Conservation (phyloP, 2,329 filamentous ascomycete genomes). For the Nigrospora osmanthi region DNA sequence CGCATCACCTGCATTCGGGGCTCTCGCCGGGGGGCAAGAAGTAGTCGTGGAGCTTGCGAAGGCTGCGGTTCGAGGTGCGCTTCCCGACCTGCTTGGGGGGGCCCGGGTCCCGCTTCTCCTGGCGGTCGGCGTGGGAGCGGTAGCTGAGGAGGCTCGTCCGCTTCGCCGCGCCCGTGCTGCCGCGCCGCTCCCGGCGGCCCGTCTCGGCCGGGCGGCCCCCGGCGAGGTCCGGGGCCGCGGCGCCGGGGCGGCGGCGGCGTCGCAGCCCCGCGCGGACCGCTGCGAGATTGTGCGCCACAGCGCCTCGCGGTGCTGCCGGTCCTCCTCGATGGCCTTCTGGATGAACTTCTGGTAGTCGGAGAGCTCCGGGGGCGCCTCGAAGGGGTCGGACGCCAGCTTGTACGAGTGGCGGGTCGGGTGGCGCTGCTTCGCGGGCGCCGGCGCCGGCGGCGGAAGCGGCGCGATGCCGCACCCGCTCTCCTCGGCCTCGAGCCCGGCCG, state of each 20-base stretch:
- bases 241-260: no score
- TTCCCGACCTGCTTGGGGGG: background rate
- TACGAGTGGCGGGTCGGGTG: slow-evolving; percentile 2
- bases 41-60: no score
- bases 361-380: background rate
- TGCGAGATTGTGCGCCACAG: slow-evolving; percentile 1
- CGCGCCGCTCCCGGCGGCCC: background rate
- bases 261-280: background rate
- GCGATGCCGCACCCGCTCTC: no score
- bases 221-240: no score
- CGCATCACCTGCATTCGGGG: no score
- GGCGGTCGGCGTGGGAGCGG: background rate
- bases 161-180: background rate
- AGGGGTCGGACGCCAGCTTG: background rate
- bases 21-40: no score
- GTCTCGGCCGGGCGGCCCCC: background rate
- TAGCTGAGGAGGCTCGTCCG: slow-evolving; percentile 4
- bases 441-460: no score
- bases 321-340: slow-evolving; percentile 1
- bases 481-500: no score
- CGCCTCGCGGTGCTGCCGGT: slow-evolving; percentile 1
- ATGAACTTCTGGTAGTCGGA: slow-evolving; percentile 5
- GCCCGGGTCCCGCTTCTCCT: background rate
- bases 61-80: no score
- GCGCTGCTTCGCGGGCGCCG: background rate